Base-by-base conservation (phyloP, 768 basidiomycete species). In the Mycena vulgaris region DNA sequence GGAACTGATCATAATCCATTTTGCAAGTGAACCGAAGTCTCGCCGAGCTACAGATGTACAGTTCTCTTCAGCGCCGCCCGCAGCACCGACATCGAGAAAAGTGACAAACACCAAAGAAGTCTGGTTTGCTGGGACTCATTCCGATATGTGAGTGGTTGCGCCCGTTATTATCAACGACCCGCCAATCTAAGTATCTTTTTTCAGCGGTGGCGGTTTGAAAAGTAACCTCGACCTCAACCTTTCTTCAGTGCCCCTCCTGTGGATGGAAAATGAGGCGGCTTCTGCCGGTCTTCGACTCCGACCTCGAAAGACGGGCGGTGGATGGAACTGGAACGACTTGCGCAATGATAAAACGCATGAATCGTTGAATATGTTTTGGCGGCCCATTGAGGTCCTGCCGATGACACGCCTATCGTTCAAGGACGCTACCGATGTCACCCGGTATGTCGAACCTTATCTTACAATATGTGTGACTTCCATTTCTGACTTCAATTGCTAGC, bases 191-290 rank as follows among this genome's bases (percentile, higher is more conserved):
- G 13, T 37, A 42, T 25, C 31, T 8, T 9, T 28, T 5, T 8
- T 17, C 39, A 71, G 70, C 19, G 70, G 70, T 2, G 70, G 70
- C 2, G 70, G 70, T 0, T 5, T 55, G 2, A 68, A 68, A 33
- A 58, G 63, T 1, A 71, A 71, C 27, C 42, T 56, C 2, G 25
- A 68, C 2, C 66, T 71, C 49, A 71, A 71, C 23, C 51, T 68
- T 5, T 66, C 70, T 1, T 68, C 62, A 2, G 59, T 71, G 11
- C 66, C 70, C 13, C 48, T 71, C 7, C 53, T 71, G 14, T 71
- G 70, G 70, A 71, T 71, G 70, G 70, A 62, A 25, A 67, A 68
- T 16, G 70, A 71, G 28, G 70, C 70, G 2, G 53, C 42, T 14
- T 47, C 45, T 0, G 70, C 66, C 2, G 70, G 70, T 13, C 60